phyloP scores from a whole-genome alignment of 2,329 filamentous ascomycete species.

The Verruconis gallopava region DNA sequence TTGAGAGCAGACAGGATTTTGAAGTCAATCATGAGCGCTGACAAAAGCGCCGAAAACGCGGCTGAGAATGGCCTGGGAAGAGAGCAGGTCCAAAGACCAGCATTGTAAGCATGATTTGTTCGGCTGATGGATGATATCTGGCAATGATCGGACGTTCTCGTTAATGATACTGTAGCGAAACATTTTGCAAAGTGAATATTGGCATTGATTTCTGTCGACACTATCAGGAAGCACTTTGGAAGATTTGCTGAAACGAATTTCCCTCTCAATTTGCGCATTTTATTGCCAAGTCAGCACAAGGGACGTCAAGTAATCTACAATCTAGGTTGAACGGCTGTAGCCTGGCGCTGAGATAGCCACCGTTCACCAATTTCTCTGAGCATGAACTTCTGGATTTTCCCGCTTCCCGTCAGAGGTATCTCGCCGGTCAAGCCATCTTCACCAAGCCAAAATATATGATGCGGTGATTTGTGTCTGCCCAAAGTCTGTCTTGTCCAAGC shows the following conservation, averaged over 20 bases:
- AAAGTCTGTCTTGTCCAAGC: conserved; percentile 25
- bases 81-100: no score
- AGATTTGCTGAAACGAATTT: no score
- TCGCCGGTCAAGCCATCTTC: conserved; percentile 24
- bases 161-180: no score
- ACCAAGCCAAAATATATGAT: conserved; percentile 66
- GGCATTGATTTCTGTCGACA: no score
- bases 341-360: not conserved
- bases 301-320: not conserved
- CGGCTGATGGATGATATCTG: no score
- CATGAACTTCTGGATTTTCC: conserved; percentile 33
- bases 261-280: no score
- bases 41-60: no score
- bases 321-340: not conserved
- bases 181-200: no score
- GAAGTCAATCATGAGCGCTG: conserved; percentile 1
- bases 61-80: no score
- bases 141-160: no score
- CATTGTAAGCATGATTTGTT: no score
- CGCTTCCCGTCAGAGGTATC: conserved; percentile 31
- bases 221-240: no score
- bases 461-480: conserved; percentile 41
- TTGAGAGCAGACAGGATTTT: conserved; percentile 3
- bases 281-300: not conserved
- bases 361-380: conserved; percentile 12